Conservation (phyloP, 306 rosid genomes). For the Trifolium repens region DNA sequence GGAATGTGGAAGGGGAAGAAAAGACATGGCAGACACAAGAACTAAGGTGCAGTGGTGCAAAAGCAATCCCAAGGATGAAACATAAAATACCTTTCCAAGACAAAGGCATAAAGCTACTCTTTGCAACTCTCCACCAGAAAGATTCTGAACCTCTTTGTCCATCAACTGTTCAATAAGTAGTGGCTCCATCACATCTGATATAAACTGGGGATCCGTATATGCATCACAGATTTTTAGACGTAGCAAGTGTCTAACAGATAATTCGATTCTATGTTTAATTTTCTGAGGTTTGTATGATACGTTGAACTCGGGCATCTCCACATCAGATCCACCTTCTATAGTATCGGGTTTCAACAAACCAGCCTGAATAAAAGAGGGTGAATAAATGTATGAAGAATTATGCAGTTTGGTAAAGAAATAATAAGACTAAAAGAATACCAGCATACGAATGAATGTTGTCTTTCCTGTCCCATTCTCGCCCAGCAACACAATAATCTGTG, state of each 20-base stretch:
- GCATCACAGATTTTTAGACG: conserved; percentile 81
- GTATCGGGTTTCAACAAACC: conserved; percentile 90
- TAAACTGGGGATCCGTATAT: conserved; percentile 85
- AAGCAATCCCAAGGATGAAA: conserved; percentile 4
- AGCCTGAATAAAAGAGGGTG: conserved; percentile 64
- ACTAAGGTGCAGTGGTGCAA: too few species aligned
- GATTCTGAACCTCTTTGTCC: too few species aligned
- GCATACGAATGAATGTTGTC: too few species aligned
- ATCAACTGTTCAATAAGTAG: too few species aligned
- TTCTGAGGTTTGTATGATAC: conserved; percentile 83
- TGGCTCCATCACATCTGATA: conserved; percentile 3
- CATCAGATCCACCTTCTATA: neutral
- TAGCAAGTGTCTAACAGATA: conserved; percentile 77
- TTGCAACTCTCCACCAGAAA: too few species aligned
- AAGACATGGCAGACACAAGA: too few species aligned
- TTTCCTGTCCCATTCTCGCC: too few species aligned
- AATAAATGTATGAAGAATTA: conserved; percentile 20
- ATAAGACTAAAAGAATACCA: neutral
- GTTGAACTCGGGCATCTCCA: conserved; percentile 46
- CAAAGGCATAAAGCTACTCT: too few species aligned
- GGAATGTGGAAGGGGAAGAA: too few species aligned
- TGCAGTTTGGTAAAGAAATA: conserved; percentile 22
- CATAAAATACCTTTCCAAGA: conserved; percentile 72
- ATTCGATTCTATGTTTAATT: conserved; percentile 47
- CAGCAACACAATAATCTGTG: too few species aligned